Base-by-base conservation (phyloP, 352 stramenopile genomes). In the Phytophthora uliginosa region DNA sequence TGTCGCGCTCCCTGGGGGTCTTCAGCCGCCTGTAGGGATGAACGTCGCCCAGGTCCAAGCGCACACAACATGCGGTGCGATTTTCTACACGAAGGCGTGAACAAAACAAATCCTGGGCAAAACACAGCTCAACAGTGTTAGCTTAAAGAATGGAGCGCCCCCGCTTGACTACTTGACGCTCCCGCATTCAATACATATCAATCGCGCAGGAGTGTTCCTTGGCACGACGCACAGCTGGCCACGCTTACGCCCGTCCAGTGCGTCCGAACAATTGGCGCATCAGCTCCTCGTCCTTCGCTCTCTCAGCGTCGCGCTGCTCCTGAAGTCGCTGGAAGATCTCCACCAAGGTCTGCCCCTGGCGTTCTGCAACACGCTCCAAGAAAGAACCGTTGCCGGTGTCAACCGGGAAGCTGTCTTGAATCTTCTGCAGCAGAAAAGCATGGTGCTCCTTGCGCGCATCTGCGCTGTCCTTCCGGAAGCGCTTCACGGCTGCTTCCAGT, bases 1-100 rank as follows among this genome's bases (percentile, higher is more conserved):
- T 20, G 50, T 85, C 5, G 81, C 81, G 20, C 65, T 73, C 53
- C 74, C 61, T 59, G 61, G 65, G 36, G 71, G 66, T 13, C 53
- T 68, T 26, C 53, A 65, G 9, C 31, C 33, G 20, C 56, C 40
- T 68, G 9, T n/a, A 57, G 26, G n/a, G 13, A 52, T 18, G 24
- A 68, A 60, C 8, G 26, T 34, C 18, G 22, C 69, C 24, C 66
- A 81, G 28, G 38, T 89, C 4, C 79, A 89, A 66, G 75, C 70
- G 42, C 75, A 86, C 45, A 89, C 82, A 56, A 87, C 72, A 34
- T 86, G 79, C 31, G 82, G 74, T 17, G 82, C 76, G 18, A 54
- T 89, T 22, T 83, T 89, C 52, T 83, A 81, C 69, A 56, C 58
- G 56, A 72, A 78, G 59, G 10, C 17, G 53, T 66, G 40, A 67